phyloP scores from a whole-genome alignment of 495 filamentous ascomycete species.

The Lindgomyces ingoldianus region DNA sequence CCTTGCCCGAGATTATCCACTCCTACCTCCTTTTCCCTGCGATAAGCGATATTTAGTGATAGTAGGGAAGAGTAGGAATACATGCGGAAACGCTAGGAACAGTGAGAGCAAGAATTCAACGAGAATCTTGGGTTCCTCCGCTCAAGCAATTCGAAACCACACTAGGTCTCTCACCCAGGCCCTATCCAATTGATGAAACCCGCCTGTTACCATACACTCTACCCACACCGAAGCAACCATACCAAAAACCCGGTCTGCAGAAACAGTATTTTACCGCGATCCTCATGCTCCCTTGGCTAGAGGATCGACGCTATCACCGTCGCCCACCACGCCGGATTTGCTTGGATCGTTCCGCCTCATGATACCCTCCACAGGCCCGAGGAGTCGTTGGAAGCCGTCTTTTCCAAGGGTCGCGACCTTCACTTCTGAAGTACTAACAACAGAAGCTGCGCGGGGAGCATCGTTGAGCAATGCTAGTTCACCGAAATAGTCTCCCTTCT shows the following conservation, averaged over 20 bases:
- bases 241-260: neutral
- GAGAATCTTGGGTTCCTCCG: slow-evolving; percentile 1
- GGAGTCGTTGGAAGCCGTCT: slow-evolving; percentile 87
- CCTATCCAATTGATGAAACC: neutral
- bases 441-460: slow-evolving; percentile 87
- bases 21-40: neutral
- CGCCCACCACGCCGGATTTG: slow-evolving; percentile 36
- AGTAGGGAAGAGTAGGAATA: slow-evolving; percentile 34
- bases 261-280: neutral
- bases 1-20: neutral
- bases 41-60: slow-evolving; percentile 28
- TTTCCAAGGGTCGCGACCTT: slow-evolving; percentile 95
- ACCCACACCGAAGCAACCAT: neutral
- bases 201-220: neutral
- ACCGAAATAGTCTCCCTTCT: slow-evolving; percentile 94
- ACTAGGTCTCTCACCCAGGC: neutral
- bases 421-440: slow-evolving; percentile 76
- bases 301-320: slow-evolving; percentile 37
- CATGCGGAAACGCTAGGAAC: slow-evolving; percentile 28
- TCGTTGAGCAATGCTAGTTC: slow-evolving; percentile 93
- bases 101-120: slow-evolving; percentile 12
- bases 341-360: slow-evolving; percentile 78
- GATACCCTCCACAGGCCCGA: slow-evolving; percentile 91
- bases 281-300: slow-evolving; percentile 28
- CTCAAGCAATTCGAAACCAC: neutral